These are phyloP conservation scores for Aspergillus leporis DNA, from an alignment of 495 filamentous ascomycete species.

Conservation along the genomic window DNA sequence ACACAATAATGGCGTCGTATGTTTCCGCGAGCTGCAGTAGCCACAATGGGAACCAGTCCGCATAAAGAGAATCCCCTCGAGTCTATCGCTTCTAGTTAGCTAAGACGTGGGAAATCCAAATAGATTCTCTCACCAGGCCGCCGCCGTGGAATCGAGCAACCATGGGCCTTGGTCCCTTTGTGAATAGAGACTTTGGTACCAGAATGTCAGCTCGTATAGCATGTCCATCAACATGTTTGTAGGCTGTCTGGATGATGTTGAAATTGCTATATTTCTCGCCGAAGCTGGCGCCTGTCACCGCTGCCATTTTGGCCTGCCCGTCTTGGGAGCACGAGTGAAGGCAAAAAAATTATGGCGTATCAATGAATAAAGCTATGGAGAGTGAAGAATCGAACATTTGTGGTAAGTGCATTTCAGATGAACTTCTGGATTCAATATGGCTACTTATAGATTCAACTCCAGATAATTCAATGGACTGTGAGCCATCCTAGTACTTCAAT, in stretches of 20 bases:
- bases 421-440: too few relatives aligned
- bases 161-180: constrained; percentile 14
- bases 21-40: constrained; percentile 18
- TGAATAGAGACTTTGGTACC: constrained; percentile 9
- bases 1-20: constrained; percentile 32
- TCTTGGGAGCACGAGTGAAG: background rate
- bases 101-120: background rate
- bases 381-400: too few relatives aligned
- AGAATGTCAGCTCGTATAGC: constrained; percentile 22
- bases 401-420: too few relatives aligned
- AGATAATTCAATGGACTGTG: too few relatives aligned
- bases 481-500: too few relatives aligned
- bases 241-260: constrained; percentile 17
- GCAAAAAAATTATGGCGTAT: too few relatives aligned
- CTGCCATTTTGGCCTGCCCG: background rate
- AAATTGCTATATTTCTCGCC: background rate
- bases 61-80: constrained; percentile 22
- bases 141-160: constrained; percentile 27
- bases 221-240: constrained; percentile 21
- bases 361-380: too few relatives aligned
- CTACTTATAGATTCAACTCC: too few relatives aligned
- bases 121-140: constrained; percentile 13
- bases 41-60: constrained; percentile 23
- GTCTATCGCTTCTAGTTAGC: constrained; percentile 7
- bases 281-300: background rate